A percentile compares a stretch with the other conserved stretches of the same genome.
Evolutionary conservation across 2,329 filamentous ascomycete genomes (phyloP).

Genomic region (Alternaria gaisen): DNA sequence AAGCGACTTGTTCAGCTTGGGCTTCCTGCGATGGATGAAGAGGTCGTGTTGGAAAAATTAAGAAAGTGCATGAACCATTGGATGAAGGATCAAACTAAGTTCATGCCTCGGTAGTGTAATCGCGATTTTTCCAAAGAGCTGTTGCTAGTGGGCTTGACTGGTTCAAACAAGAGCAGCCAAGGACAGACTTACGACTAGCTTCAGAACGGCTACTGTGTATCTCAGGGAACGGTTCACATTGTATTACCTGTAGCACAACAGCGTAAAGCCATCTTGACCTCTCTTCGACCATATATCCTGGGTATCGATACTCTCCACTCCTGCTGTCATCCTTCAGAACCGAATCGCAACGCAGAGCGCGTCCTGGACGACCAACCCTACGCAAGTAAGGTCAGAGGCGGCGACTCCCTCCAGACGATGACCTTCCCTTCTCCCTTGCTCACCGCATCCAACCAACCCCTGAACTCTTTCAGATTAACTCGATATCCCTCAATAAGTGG

Average conservation of each 20-base stretch:
- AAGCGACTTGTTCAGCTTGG: slow-evolving; percentile 3
- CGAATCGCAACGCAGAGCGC: not conserved
- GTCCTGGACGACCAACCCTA: not conserved
- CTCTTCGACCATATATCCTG: not conserved
- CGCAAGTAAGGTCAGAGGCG: not conserved
- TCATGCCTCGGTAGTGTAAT: not conserved
- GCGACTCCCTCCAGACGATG: slow-evolving; percentile 43
- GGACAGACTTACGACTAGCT: not conserved
- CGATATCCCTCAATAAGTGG: slow-evolving; percentile 35
- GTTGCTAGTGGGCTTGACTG: not conserved
- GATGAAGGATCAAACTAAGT: not conserved
- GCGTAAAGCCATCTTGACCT: not conserved
- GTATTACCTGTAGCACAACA: not conserved
- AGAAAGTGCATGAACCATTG: slow-evolving; percentile 15
- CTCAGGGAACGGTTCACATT: not conserved
- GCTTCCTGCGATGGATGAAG: slow-evolving; percentile 10
- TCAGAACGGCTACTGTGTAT: not conserved
- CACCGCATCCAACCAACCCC: slow-evolving; percentile 31
- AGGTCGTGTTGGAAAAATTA: slow-evolving; percentile 7
- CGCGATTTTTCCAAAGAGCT: not conserved
- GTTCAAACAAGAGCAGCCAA: not conserved
- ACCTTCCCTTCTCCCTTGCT: slow-evolving; percentile 35
- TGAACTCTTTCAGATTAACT: slow-evolving; percentile 28
- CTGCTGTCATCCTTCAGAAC: not conserved
- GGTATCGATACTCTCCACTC: not conserved